Percentiles rank a stretch among this genome's conserved stretches.
These are phyloP conservation scores for Durotheca rogersii DNA, from an alignment of 495 filamentous ascomycete genomes.

Conservation along the genomic window DNA sequence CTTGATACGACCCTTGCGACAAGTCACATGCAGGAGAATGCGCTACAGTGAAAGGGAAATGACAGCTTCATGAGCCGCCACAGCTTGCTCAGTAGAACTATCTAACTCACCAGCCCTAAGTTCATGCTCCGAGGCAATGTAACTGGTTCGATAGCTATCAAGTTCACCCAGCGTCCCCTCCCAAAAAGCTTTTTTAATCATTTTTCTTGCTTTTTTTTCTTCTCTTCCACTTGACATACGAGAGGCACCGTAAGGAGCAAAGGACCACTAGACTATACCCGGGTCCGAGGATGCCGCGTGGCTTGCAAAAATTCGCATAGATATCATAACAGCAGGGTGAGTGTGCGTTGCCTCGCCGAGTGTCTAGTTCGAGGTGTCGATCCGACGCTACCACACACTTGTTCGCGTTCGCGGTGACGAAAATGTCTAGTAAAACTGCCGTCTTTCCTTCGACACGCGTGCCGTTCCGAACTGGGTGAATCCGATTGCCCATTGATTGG, in stretches of 20 bases:
- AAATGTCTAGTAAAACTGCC: neutral
- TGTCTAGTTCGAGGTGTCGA: neutral
- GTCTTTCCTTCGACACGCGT: constrained; percentile 5
- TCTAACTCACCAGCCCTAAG: constrained; percentile 27
- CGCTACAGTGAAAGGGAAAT: constrained; percentile 25
- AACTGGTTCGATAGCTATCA: constrained; percentile 28
- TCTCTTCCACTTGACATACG: neutral
- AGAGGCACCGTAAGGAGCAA: neutral
- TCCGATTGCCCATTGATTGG: constrained; percentile 9
- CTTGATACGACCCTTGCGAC: no score
- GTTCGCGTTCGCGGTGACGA: neutral
- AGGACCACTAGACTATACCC: neutral
- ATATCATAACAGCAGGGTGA: neutral
- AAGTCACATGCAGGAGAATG: constrained; percentile 1
- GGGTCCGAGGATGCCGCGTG: neutral
- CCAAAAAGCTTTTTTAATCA: constrained; percentile 22
- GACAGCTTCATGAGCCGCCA: constrained; percentile 18
- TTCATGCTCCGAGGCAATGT: constrained; percentile 5
- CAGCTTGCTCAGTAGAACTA: constrained; percentile 35
- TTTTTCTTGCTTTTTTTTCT: constrained; percentile 19
- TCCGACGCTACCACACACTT: neutral
- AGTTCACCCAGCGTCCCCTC: constrained; percentile 28
- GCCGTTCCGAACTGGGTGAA: constrained; percentile 9
- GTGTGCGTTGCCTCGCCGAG: neutral
- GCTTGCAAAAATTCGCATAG: neutral